phyloP scores from a whole-genome alignment of 352 stramenopile species.

The Globisporangium uncinulatum region DNA sequence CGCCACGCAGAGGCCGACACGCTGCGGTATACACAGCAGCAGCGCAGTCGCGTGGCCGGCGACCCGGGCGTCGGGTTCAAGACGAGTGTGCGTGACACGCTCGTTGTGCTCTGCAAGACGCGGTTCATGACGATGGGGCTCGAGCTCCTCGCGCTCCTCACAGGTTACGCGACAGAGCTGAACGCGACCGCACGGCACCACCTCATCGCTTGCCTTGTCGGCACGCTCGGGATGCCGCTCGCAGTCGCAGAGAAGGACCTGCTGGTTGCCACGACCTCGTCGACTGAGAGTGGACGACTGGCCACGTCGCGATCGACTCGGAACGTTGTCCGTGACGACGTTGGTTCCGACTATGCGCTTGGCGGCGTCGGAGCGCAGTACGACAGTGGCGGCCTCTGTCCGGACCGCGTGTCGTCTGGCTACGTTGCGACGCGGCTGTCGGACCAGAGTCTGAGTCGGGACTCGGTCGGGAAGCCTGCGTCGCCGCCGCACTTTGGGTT shows the following conservation, averaged over 20 bases:
- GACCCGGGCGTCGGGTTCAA: slow-evolving; percentile 12
- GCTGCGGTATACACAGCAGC: slow-evolving; percentile 9
- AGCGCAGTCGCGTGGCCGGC: slow-evolving; percentile 3
- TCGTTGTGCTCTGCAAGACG: slow-evolving; percentile 49
- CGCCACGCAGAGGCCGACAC: slow-evolving; percentile 20
- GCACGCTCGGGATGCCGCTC: slow-evolving; percentile 39
- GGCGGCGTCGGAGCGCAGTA: no score
- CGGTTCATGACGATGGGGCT: slow-evolving; percentile 70
- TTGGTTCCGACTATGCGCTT: no score
- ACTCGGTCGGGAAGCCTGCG: slow-evolving; percentile 4
- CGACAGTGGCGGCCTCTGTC: no score
- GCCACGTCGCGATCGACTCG: slow-evolving; percentile 1
- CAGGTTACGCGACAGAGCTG: slow-evolving; percentile 54
- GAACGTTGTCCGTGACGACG: not conserved
- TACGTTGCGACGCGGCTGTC: no score
- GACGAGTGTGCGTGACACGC: slow-evolving; percentile 25
- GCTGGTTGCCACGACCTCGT: slow-evolving; percentile 7
- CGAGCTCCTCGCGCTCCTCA: slow-evolving; percentile 60
- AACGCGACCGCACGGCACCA: slow-evolving; percentile 35
- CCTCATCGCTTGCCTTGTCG: slow-evolving; percentile 61
- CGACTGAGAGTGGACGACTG: slow-evolving; percentile 1
- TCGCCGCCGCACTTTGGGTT: slow-evolving; percentile 39
- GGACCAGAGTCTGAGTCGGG: not conserved
- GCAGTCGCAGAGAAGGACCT: slow-evolving; percentile 58
- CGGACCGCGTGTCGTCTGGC: no score